Percentiles rank a stretch among this genome's conserved stretches.
phyloP scores from a whole-genome alignment of 257 asterid species.

The Nicotiana benthamiana region DNA sequence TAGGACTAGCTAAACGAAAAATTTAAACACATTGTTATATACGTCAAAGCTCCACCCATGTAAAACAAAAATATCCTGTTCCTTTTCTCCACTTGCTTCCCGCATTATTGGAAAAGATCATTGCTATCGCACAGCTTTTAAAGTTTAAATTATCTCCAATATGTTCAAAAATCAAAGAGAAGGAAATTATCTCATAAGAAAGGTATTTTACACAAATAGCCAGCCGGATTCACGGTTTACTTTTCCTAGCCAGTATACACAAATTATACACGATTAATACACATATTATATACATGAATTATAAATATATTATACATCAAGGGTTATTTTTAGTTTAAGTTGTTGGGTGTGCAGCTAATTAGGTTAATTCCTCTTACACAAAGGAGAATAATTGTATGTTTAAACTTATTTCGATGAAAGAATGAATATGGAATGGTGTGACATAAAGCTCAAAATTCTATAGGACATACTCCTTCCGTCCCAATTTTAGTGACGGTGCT shows the following conservation, averaged over 20 bases:
- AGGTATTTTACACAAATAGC: too few relatives aligned
- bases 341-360: too few relatives aligned
- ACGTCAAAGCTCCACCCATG: not conserved
- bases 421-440: not conserved
- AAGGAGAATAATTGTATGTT: not conserved
- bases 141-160: not conserved
- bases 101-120: not conserved
- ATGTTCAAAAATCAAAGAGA: not conserved
- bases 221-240: too few relatives aligned
- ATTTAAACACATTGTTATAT: not conserved
- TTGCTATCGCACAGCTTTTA: not conserved
- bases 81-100: not conserved
- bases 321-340: too few relatives aligned
- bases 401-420: not conserved
- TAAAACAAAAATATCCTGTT: not conserved
- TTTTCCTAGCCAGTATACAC: too few relatives aligned
- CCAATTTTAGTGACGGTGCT: too few relatives aligned
- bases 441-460: not conserved
- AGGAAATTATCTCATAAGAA: not conserved
- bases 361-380: too few relatives aligned
- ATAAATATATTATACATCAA: too few relatives aligned
- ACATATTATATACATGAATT: too few relatives aligned
- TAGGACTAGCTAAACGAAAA: not conserved
- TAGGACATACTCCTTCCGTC: too few relatives aligned
- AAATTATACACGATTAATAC: too few relatives aligned